Conservation (phyloP, 345 rosid species). For the Mercurialis annua region DNA sequence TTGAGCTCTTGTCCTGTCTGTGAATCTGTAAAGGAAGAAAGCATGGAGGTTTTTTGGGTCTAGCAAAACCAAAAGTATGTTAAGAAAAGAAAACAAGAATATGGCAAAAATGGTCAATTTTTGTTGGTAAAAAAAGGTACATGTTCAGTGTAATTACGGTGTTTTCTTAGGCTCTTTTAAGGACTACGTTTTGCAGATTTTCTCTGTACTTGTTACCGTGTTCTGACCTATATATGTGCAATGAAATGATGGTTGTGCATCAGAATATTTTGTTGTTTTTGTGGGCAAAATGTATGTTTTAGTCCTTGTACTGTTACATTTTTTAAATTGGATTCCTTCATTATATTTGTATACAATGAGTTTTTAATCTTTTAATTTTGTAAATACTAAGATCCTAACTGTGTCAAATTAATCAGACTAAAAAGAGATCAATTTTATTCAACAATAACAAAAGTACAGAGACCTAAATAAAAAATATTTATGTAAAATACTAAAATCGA, state of each 20-base stretch:
- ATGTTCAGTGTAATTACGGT: background rate
- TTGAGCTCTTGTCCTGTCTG: conserved; percentile 58
- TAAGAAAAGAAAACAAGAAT: background rate
- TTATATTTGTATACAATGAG: too few species aligned
- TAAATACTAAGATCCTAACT: too few species aligned
- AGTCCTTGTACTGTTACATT: too few species aligned
- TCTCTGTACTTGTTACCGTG: conserved; percentile 1
- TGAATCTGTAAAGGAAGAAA: conserved; percentile 45
- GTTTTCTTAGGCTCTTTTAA: background rate
- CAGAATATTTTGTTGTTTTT: too few species aligned
- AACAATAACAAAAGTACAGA: too few species aligned
- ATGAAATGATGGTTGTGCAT: background rate
- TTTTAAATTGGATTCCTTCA: too few species aligned
- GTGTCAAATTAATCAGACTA: too few species aligned
- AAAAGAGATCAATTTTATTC: too few species aligned
- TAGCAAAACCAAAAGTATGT: background rate
- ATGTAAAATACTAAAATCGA: too few species aligned
- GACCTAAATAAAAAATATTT: too few species aligned
- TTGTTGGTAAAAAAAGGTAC: background rate
- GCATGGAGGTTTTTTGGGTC: conserved; percentile 47
- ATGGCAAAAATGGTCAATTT: background rate
- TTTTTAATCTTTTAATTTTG: background rate
- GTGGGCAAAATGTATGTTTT: too few species aligned
- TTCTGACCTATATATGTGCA: background rate
- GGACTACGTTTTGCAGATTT: background rate